Evolutionary conservation across 177 flowering plant genomes (phyloP).

Genomic region (Vitis hybrid): DNA sequence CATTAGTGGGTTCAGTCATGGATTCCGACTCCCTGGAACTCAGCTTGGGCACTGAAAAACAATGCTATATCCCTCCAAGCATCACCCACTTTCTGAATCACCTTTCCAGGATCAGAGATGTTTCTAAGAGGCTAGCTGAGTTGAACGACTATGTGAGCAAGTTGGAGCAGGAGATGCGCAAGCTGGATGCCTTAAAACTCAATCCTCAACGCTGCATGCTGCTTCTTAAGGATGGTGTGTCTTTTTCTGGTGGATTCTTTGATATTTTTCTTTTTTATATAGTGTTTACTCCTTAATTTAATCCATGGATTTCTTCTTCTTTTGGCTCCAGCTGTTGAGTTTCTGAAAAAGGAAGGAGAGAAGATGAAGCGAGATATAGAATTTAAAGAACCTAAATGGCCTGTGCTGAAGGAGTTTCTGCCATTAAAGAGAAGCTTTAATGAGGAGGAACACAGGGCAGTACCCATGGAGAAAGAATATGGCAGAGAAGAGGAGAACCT

Average conservation of each 20-base stretch:
- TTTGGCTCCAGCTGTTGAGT: background rate
- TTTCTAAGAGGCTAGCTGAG: background rate
- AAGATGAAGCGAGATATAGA: background rate
- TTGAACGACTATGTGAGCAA: conserved; percentile 4
- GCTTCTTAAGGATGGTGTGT: conserved; percentile 5
- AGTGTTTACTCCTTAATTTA: background rate
- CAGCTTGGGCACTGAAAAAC: conserved; percentile 1
- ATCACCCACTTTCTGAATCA: background rate
- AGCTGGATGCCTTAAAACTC: background rate
- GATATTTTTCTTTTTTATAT: no score
- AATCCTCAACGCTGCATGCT: conserved; percentile 12
- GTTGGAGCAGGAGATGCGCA: conserved; percentile 8
- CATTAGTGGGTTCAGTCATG: background rate
- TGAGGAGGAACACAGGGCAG: background rate
- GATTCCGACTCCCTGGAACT: conserved; percentile 3
- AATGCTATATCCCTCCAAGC: conserved; percentile 4
- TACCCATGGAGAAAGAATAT: no score
- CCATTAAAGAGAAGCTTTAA: background rate
- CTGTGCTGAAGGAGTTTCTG: background rate
- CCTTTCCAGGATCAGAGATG: background rate
- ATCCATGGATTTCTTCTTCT: background rate
- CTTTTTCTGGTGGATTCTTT: background rate
- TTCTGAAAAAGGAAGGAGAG: background rate
- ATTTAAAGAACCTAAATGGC: background rate
- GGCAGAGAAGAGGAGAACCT: no score